Evolutionary conservation across 1,139 yeast species (phyloP).

Genomic region (Debaryomyces coudertii): DNA sequence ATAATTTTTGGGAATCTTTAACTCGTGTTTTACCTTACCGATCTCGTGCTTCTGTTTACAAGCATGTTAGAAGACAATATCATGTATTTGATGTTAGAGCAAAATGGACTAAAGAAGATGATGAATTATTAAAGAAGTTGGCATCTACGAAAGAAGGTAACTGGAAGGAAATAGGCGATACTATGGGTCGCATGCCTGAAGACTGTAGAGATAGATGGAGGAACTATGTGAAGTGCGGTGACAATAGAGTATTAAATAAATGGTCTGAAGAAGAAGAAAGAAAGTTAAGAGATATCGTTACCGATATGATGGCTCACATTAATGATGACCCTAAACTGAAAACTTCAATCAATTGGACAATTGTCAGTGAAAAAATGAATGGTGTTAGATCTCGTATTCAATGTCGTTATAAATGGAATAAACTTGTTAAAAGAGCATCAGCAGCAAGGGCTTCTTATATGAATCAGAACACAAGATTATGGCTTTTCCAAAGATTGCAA

Average conservation of each 20-base stretch:
- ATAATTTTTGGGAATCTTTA: conserved; percentile 84
- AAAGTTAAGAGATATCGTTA: conserved; percentile 58
- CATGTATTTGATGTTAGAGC: conserved; percentile 87
- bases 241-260: conserved; percentile 67
- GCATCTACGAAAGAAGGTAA: conserved; percentile 73
- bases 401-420: conserved; percentile 94
- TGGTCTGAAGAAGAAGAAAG: conserved; percentile 81
- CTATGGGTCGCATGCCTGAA: conserved; percentile 92
- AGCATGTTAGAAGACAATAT: conserved; percentile 87
- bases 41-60: conserved; percentile 85
- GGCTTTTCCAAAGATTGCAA: conserved; percentile 58
- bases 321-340: conserved; percentile 23
- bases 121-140: conserved; percentile 61
- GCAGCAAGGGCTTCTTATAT: conserved; percentile 52
- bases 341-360: conserved; percentile 77
- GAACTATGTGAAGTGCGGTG: conserved; percentile 90
- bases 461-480: conserved; percentile 52
- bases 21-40: conserved; percentile 80
- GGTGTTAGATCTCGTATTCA: conserved; percentile 89
- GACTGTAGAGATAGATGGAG: conserved; percentile 97
- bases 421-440: conserved; percentile 65
- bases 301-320: conserved; percentile 35
- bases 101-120: conserved; percentile 85
- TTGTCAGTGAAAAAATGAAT: conserved; percentile 85
- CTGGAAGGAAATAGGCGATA: conserved; percentile 81